Evolutionary conservation across 2,329 filamentous ascomycete genomes (phyloP).

Genomic region (Coniella vitis): DNA sequence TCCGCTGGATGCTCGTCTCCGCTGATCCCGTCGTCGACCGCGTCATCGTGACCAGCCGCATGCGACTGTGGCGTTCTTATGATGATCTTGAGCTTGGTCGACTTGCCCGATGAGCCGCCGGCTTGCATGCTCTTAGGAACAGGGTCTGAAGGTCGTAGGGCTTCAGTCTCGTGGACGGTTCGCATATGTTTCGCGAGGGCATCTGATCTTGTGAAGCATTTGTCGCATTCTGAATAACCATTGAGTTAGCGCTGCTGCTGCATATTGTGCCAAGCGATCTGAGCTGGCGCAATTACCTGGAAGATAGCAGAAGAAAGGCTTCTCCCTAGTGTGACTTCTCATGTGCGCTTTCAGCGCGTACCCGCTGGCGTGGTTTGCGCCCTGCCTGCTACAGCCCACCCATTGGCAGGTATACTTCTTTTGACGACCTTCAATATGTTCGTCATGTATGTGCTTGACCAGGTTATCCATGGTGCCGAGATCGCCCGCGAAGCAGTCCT

Average conservation of each 20-base stretch:
- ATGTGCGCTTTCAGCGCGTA: conserved; percentile 97
- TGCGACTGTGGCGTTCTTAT: conserved; percentile 55
- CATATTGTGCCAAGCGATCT: neutral
- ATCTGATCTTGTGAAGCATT: conserved; percentile 92
- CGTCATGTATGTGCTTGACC: conserved; percentile 80
- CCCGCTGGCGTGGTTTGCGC: conserved; percentile 85
- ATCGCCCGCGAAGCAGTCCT: conserved; percentile 65
- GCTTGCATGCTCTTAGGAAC: conserved; percentile 63
- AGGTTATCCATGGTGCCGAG: conserved; percentile 74
- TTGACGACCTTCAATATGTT: conserved; percentile 86
- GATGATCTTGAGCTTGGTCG: conserved; percentile 54
- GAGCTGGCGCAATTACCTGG: conserved; percentile 62
- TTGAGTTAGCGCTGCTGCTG: neutral
- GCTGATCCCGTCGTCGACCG: conserved; percentile 38
- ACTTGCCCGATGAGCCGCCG: conserved; percentile 33
- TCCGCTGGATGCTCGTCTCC: conserved; percentile 51
- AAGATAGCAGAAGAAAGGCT: conserved; percentile 93
- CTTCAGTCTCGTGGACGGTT: conserved; percentile 95
- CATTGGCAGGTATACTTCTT: conserved; percentile 99
- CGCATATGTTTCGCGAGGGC: conserved; percentile 97
- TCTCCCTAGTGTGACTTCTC: conserved; percentile 95
- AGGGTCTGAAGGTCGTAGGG: conserved; percentile 71
- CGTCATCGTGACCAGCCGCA: conserved; percentile 48
- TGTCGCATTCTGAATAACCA: conserved; percentile 71
- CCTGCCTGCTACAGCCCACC: conserved; percentile 82